Evolutionary conservation across 2,329 filamentous ascomycete genomes (phyloP).

Genomic region (Penicillium griseofulvum): DNA sequence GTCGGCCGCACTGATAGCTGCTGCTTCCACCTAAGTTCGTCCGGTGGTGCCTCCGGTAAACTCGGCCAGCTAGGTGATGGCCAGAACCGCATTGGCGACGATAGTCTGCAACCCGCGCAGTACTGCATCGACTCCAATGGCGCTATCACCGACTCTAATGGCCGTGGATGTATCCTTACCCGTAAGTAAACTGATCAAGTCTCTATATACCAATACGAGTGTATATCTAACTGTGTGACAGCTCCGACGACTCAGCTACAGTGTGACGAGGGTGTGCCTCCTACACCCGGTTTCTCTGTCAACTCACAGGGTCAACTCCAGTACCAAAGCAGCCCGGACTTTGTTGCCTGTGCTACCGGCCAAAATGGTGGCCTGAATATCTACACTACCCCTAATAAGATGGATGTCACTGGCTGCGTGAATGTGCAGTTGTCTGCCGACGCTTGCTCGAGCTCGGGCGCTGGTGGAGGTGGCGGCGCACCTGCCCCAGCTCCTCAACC

Average conservation of each 20-base stretch:
- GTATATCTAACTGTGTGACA: conserved; percentile 20
- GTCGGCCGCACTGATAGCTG: conserved; percentile 43
- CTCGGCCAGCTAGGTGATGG: conserved; percentile 62
- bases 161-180: conserved; percentile 63
- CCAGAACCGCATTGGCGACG: conserved; percentile 59
- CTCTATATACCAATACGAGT: neutral
- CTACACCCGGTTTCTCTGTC: conserved; percentile 57
- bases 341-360: conserved; percentile 61
- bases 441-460: conserved; percentile 32
- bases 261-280: conserved; percentile 56
- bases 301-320: conserved; percentile 53
- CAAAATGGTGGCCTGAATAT: conserved; percentile 42
- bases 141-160: conserved; percentile 54
- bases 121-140: conserved; percentile 57
- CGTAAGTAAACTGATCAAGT: conserved; percentile 39
- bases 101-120: conserved; percentile 43
- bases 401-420: conserved; percentile 34
- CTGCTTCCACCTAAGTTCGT: conserved; percentile 54
- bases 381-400: conserved; percentile 37
- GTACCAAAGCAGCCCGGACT: conserved; percentile 52
- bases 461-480: conserved; percentile 15
- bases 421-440: conserved; percentile 36
- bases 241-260: conserved; percentile 60
- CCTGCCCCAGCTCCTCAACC: neutral
- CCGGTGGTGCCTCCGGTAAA: conserved; percentile 50